Evolutionary conservation across 345 rosid genomes (phyloP).

Genomic region (Eucalyptus regnans): DNA sequence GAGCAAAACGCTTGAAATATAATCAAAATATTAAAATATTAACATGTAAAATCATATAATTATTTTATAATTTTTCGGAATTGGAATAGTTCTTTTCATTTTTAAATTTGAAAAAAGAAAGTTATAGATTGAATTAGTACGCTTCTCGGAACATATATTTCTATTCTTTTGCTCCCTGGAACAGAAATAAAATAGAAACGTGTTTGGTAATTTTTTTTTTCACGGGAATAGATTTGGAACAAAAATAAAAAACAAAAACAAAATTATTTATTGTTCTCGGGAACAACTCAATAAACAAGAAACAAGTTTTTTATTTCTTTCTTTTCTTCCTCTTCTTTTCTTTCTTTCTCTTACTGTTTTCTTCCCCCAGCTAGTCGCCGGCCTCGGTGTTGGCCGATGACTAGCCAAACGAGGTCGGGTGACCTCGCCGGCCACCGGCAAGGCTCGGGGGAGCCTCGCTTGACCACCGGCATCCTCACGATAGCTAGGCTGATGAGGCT

Average conservation of each 20-base stretch:
- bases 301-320: no score
- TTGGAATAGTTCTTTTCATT: background rate
- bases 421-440: accelerated
- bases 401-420: accelerated
- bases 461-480: accelerated
- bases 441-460: accelerated
- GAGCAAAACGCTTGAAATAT: background rate
- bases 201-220: no score
- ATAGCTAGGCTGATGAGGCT: accelerated
- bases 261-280: no score
- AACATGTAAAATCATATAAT: background rate
- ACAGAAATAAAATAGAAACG: accelerated
- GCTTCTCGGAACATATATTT: accelerated
- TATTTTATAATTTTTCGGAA: no score
- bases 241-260: no score
- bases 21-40: no score
- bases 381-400: accelerated
- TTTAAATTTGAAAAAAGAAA: background rate
- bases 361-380: accelerated
- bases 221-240: no score
- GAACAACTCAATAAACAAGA: no score
- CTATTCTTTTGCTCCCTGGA: accelerated
- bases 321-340: no score
- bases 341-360: no score
- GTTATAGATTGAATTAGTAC: background rate